Conservation (phyloP, 2,329 filamentous ascomycete species). For the Penicillium sp. region DNA sequence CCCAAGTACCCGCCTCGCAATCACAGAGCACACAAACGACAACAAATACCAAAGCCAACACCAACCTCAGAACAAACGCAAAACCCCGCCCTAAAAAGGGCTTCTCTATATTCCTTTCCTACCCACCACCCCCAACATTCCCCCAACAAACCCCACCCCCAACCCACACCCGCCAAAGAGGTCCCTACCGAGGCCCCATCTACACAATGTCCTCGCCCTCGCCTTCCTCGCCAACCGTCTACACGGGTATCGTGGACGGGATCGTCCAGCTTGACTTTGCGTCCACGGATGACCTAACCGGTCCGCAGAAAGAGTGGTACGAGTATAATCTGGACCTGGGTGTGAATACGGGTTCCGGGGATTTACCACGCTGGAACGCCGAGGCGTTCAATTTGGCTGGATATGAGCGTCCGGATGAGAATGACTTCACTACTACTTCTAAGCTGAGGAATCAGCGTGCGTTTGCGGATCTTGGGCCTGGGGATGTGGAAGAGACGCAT, state of each 20-base stretch:
- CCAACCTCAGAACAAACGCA: not conserved
- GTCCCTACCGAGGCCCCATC: slow-evolving; percentile 45
- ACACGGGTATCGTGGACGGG: slow-evolving; percentile 45
- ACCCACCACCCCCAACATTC: slow-evolving; percentile 21
- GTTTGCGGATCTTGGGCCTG: slow-evolving; percentile 24
- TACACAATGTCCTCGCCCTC: slow-evolving; percentile 49
- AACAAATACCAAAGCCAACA: not conserved
- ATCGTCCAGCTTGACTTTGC: slow-evolving; percentile 47
- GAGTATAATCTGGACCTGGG: slow-evolving; percentile 32
- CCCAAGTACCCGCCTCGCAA: slow-evolving; percentile 15
- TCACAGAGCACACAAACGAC: not conserved
- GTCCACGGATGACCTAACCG: slow-evolving; percentile 44
- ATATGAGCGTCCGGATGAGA: slow-evolving; percentile 44
- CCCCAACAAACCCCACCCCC: slow-evolving; percentile 7
- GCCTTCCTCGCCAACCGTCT: slow-evolving; percentile 47
- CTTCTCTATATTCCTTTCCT: slow-evolving; percentile 47
- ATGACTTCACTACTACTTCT: slow-evolving; percentile 33
- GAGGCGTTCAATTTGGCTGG: slow-evolving; percentile 41
- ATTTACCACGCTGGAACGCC: slow-evolving; percentile 9
- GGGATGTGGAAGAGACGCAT: slow-evolving; percentile 23
- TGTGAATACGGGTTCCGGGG: slow-evolving; percentile 16
- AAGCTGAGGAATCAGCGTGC: slow-evolving; percentile 39
- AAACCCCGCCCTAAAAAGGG: slow-evolving; percentile 30
- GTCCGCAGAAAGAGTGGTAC: slow-evolving; percentile 35
- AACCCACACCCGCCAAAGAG: slow-evolving; percentile 15